Conservation (phyloP, 1,284 basidiomycete species). For the Cryptococcus sp. region DNA sequence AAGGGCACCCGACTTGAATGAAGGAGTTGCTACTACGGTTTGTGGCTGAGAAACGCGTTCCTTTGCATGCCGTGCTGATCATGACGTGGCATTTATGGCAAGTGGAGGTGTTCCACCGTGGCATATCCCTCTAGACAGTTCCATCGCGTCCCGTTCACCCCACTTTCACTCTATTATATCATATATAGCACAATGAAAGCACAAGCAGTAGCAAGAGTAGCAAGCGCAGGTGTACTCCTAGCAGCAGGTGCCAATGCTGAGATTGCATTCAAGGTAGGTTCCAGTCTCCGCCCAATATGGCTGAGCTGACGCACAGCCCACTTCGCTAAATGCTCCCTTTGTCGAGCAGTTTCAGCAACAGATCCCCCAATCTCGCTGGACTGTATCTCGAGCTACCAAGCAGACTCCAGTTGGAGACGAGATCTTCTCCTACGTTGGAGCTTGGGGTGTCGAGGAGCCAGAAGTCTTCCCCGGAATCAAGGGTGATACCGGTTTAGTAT, state of each 20-base stretch:
- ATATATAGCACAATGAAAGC: slow-evolving; percentile 33
- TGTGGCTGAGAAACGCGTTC: too few relatives aligned
- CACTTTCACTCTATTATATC: not conserved
- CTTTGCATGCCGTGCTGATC: too few relatives aligned
- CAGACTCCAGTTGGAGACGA: slow-evolving; percentile 89
- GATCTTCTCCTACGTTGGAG: slow-evolving; percentile 93
- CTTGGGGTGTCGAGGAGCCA: slow-evolving; percentile 94
- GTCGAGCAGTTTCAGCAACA: slow-evolving; percentile 94
- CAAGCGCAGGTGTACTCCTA: slow-evolving; percentile 38
- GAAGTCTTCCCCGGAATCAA: slow-evolving; percentile 62
- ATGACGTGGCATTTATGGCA: too few relatives aligned
- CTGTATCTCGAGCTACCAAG: slow-evolving; percentile 93
- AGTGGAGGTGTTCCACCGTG: not conserved
- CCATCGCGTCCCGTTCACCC: not conserved
- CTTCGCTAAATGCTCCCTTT: slow-evolving; percentile 84
- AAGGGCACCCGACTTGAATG: too few relatives aligned
- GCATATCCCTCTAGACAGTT: not conserved
- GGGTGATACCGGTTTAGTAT: slow-evolving; percentile 83
- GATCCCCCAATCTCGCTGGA: slow-evolving; percentile 72
- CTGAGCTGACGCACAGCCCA: slow-evolving; percentile 55
- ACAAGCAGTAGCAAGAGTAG: slow-evolving; percentile 40
- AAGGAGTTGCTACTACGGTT: too few relatives aligned
- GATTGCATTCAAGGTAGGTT: slow-evolving; percentile 36
- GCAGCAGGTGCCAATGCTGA: slow-evolving; percentile 33
- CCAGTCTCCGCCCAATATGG: not conserved